phyloP scores from a whole-genome alignment of 495 filamentous ascomycete genomes.

The Annulohypoxylon nitens region DNA sequence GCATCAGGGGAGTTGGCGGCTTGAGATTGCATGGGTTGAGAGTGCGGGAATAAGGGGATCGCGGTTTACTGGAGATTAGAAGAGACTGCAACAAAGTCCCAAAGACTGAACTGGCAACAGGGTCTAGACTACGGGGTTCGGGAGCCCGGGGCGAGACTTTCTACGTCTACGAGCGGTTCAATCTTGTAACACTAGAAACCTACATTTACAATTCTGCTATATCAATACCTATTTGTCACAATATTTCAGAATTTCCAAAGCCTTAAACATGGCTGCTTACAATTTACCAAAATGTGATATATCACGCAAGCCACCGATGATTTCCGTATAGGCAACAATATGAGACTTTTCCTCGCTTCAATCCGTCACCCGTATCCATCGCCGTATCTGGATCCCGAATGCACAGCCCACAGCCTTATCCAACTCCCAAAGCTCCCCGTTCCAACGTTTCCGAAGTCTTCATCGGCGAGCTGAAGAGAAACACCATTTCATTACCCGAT shows the following conservation, averaged over 20 bases:
- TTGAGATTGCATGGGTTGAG: conserved; percentile 29
- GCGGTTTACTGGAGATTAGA: conserved; percentile 15
- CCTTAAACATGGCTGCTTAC: background rate
- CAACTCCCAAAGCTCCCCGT: background rate
- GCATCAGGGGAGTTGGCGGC: conserved; percentile 24
- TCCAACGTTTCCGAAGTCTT: background rate
- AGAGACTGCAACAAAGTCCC: conserved; percentile 35
- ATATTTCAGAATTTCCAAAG: conserved; percentile 16
- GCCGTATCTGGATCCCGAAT: background rate
- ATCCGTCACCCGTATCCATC: background rate
- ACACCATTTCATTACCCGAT: background rate
- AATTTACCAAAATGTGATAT: background rate
- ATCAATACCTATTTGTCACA: conserved; percentile 23
- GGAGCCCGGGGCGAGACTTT: conserved; percentile 11
- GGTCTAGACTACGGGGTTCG: conserved; percentile 28
- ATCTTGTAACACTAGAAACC: conserved; percentile 29
- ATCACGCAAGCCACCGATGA: background rate
- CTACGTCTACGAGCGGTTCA: conserved; percentile 7
- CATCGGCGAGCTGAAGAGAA: conserved; percentile 28
- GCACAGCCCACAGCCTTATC: background rate
- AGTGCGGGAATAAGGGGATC: conserved; percentile 20
- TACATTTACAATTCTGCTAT: conserved; percentile 25
- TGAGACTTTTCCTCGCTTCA: conserved; percentile 24
- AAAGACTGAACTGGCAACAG: conserved; percentile 29
- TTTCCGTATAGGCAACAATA: background rate